These are phyloP conservation scores for Gentiana straminea DNA, from an alignment of 257 asterid genomes.

Conservation along the genomic window DNA sequence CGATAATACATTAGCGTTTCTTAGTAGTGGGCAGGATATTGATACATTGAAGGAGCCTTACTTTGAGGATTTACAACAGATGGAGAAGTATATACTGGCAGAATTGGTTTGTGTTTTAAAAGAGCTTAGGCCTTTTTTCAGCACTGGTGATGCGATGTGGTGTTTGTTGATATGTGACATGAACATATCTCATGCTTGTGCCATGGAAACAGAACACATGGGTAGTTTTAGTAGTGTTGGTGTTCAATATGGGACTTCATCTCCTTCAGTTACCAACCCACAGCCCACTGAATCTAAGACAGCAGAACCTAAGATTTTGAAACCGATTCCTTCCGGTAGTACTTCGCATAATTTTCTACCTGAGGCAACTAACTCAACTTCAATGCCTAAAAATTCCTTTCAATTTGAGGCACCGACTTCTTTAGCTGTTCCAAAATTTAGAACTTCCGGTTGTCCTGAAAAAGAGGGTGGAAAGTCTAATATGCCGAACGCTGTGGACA, in stretches of 20 bases:
- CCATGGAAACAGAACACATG: conserved; percentile 60
- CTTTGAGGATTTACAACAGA: conserved; percentile 74
- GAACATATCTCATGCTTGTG: conserved; percentile 88
- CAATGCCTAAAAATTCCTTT: conserved; percentile 28
- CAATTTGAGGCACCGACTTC: conserved; percentile 35
- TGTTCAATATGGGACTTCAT: conserved; percentile 23
- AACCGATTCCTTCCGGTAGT: conserved; percentile 29
- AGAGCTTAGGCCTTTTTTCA: conserved; percentile 81
- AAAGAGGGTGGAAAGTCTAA: conserved; percentile 29
- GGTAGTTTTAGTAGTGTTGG: conserved; percentile 33
- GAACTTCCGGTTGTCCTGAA: conserved; percentile 28
- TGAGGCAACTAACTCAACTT: conserved; percentile 22
- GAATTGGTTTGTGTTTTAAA: conserved; percentile 81
- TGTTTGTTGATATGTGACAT: conserved; percentile 85
- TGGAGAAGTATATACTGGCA: conserved; percentile 82
- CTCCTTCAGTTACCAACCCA: conserved; percentile 26
- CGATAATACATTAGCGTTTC: conserved; percentile 66
- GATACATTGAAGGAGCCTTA: conserved; percentile 52
- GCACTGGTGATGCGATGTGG: conserved; percentile 99
- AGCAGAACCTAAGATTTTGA: conserved; percentile 28
- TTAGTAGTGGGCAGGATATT: conserved; percentile 53
- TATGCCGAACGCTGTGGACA: conserved; percentile 25
- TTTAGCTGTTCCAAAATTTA: conserved; percentile 23
- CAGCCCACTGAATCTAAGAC: conserved; percentile 30
- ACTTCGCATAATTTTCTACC: conserved; percentile 30